Evolutionary conservation across 352 stramenopile genomes (phyloP).

Genomic region (Aphanomyces stellatus): DNA sequence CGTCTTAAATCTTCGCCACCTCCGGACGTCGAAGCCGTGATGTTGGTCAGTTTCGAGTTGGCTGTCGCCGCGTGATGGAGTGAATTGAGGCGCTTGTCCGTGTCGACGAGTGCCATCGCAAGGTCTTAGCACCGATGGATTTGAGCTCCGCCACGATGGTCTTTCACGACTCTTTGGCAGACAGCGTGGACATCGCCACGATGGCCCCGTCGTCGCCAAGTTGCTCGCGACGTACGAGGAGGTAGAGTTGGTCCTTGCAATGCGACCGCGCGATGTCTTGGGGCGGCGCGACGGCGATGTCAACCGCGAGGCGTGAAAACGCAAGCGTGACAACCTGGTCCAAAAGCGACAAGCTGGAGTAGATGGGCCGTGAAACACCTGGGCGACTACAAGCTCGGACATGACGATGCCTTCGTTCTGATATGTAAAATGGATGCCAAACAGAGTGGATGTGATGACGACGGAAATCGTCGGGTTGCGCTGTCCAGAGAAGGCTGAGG

Average conservation of each 20-base stretch:
- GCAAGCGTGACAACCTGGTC: constrained; percentile 52
- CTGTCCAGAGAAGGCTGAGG: no score
- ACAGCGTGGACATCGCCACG: not conserved
- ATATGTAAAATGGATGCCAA: no score
- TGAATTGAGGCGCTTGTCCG: constrained; percentile 1
- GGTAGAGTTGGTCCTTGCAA: no score
- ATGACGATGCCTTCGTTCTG: constrained; percentile 47
- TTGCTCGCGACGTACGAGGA: no score
- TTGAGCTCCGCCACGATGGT: constrained; percentile 47
- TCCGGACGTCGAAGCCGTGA: constrained; percentile 53
- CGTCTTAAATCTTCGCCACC: constrained; percentile 30
- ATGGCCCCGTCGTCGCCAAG: no score
- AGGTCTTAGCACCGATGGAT: constrained; percentile 44
- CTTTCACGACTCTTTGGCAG: constrained; percentile 39
- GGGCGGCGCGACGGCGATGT: constrained; percentile 31
- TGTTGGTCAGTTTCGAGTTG: constrained; percentile 33
- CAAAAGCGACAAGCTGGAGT: constrained; percentile 33
- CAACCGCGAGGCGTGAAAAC: constrained; percentile 38
- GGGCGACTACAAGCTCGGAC: constrained; percentile 30
- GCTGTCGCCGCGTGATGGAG: not conserved
- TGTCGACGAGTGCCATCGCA: constrained; percentile 29
- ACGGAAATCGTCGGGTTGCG: no score
- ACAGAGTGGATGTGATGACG: no score
- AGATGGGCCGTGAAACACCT: constrained; percentile 1
- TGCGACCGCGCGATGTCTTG: not conserved